Percentiles rank a stretch among this genome's conserved stretches.
phyloP scores from a whole-genome alignment of 164 flowering plant genomes.

The Cinnamomum micranthum region DNA sequence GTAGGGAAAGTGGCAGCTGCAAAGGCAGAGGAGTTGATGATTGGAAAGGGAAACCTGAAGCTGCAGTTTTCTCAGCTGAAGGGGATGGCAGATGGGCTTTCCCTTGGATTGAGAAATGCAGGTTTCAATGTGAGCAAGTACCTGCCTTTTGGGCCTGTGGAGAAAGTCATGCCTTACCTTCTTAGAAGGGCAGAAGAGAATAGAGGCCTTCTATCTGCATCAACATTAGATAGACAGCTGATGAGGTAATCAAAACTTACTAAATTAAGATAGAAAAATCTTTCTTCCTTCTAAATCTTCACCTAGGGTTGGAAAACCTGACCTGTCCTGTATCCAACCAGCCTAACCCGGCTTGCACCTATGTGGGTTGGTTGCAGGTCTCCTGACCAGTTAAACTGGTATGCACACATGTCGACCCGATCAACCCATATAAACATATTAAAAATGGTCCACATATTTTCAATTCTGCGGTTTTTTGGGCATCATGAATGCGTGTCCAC shows the following conservation, averaged over 20 bases:
- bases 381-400: no score
- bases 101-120: slow-evolving; percentile 65
- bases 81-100: slow-evolving; percentile 89
- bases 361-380: no score
- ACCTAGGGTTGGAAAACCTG: no score
- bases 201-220: slow-evolving; percentile 65
- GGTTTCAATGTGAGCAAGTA: slow-evolving; percentile 93
- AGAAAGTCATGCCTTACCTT: slow-evolving; percentile 77
- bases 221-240: slow-evolving; percentile 57
- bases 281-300: neutral
- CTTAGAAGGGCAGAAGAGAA: slow-evolving; percentile 93
- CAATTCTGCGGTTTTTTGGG: no score
- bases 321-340: no score
- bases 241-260: slow-evolving; percentile 46
- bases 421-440: no score
- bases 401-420: no score
- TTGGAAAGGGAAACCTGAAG: slow-evolving; percentile 43
- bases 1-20: slow-evolving; percentile 60
- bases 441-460: no score
- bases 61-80: slow-evolving; percentile 89
- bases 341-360: no score
- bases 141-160: slow-evolving; percentile 81
- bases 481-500: no score
- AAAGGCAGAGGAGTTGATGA: slow-evolving; percentile 60
- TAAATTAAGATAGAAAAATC: no score